Evolutionary conservation across 2,329 filamentous ascomycete genomes (phyloP), one percentile per base, ranked within the genome.

Genomic region (Hypoxylon sp.): DNA sequence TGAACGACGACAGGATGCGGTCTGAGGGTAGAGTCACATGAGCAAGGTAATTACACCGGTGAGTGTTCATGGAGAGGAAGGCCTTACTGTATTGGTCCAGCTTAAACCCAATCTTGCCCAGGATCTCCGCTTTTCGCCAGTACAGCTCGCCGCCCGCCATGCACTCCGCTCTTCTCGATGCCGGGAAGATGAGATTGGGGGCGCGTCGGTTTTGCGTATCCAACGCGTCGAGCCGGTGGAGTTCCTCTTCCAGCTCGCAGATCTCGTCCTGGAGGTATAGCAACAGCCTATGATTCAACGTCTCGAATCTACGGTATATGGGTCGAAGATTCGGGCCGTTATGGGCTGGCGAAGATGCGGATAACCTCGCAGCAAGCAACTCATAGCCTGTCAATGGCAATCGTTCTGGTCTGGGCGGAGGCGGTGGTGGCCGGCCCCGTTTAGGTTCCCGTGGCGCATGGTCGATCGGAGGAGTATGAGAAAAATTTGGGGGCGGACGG

Each of bases 201-300:
- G 74, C 63, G 0, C 73, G 70, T 2, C 76, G 69, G 6, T 69
- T 72, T 53, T 79, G 74, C 0, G 81, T 81, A 60, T 84, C 81
- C 1, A 73, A 71, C 13, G 72, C 73, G 63, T 96, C 92, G 1
- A 94, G 71, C 0, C 78, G 75, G 12, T 83, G 81, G 1, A 97
- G 78, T 49, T 92, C 84, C 63, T 91, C 86, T 70, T 96, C 91
- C 26, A 96, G 76, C 62, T 93, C 88, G 20, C 79, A 78, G 12
- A 96, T 82, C 68, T 96, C 90, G 65, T 96, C 91, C 69, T 96
- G 92, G 11, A 96, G 77, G 56, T 94, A 86, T 0, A 96, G 76
- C 2, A 97, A 74, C 2, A 96, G 74, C 2, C 92, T 86, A 67
- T 96, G 91, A 63, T 94, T 92, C 12, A 96, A 74, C 7, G 83